A percentile compares a stretch with the other conserved stretches of the same genome.
Evolutionary conservation across 2,329 filamentous ascomycete genomes (phyloP).

Genomic region (Sarocladiaceae sp.): DNA sequence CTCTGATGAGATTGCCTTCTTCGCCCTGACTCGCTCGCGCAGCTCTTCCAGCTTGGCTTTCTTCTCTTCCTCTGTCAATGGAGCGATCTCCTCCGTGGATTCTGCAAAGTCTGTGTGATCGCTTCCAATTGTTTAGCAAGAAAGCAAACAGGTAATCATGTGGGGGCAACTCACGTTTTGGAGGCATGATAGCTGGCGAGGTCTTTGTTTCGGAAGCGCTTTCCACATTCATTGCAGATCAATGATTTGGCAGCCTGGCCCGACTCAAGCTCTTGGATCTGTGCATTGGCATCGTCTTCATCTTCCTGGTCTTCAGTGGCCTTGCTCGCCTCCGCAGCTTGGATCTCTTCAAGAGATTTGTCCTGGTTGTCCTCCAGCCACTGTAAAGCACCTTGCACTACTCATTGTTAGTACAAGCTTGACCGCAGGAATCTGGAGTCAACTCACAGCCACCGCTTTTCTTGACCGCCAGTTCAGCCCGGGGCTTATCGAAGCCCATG

Average conservation of each 20-base stretch:
- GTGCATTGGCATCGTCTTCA: conserved; percentile 43
- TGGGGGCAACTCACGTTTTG: conserved; percentile 59
- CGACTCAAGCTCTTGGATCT: conserved; percentile 63
- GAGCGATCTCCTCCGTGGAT: conserved; percentile 86
- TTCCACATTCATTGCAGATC: conserved; percentile 91
- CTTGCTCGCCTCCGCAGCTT: conserved; percentile 37
- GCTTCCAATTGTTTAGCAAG: conserved; percentile 32
- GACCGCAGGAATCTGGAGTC: neutral
- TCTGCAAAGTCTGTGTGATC: conserved; percentile 90
- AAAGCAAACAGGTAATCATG: neutral
- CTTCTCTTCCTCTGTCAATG: conserved; percentile 90
- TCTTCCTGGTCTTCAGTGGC: conserved; percentile 45
- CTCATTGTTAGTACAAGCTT: conserved; percentile 10
- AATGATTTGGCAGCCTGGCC: conserved; percentile 78
- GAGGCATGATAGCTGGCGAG: conserved; percentile 87
- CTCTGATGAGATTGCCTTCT: conserved; percentile 63
- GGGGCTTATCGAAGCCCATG: conserved; percentile 79
- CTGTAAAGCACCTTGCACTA: conserved; percentile 84
- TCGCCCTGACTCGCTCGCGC: conserved; percentile 65
- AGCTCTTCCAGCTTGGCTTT: conserved; percentile 73
- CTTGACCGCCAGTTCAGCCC: conserved; percentile 79
- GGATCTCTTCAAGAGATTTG: conserved; percentile 78
- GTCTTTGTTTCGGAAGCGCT: conserved; percentile 77
- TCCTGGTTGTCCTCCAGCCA: conserved; percentile 94
- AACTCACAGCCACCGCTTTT: conserved; percentile 72